phyloP scores from a whole-genome alignment of 805 yeast species.

The Kodamaea kakaduensis region DNA sequence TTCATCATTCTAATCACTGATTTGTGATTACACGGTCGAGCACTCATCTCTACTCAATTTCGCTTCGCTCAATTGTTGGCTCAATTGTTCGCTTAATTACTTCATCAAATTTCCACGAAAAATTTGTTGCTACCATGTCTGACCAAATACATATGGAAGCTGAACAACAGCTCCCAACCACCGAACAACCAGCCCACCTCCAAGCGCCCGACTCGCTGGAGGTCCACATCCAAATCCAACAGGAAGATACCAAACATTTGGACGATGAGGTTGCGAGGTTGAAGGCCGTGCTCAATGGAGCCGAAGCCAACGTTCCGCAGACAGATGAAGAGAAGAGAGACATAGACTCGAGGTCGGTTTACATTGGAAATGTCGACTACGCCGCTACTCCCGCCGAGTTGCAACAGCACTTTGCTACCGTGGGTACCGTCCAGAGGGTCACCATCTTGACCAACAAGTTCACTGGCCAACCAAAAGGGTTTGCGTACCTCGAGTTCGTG shows the following conservation, averaged over 20 bases:
- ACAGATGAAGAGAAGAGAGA: constrained; percentile 52
- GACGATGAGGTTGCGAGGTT: constrained; percentile 13
- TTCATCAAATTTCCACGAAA: neutral
- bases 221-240: constrained; percentile 3
- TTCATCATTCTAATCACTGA: no score
- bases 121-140: constrained; percentile 20
- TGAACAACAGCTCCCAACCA: constrained; percentile 13
- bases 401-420: constrained; percentile 64
- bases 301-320: constrained; percentile 19
- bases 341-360: constrained; percentile 72
- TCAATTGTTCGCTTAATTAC: no score
- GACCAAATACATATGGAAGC: constrained; percentile 27
- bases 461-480: constrained; percentile 84
- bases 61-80: no score
- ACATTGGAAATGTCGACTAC: constrained; percentile 83
- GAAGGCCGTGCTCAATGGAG: constrained; percentile 13
- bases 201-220: constrained; percentile 7
- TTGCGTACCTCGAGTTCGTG: constrained; percentile 82
- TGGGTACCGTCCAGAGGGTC: constrained; percentile 75
- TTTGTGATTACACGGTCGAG: no score
- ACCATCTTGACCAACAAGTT: constrained; percentile 69
- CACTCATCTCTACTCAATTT: no score
- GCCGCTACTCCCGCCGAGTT: constrained; percentile 74
- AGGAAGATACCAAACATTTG: constrained; percentile 9
- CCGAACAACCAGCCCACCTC: neutral